Percentiles rank a stretch among this genome's conserved stretches.
Evolutionary conservation across 495 filamentous ascomycete genomes (phyloP).

Genomic region (Ramalina intermedia): DNA sequence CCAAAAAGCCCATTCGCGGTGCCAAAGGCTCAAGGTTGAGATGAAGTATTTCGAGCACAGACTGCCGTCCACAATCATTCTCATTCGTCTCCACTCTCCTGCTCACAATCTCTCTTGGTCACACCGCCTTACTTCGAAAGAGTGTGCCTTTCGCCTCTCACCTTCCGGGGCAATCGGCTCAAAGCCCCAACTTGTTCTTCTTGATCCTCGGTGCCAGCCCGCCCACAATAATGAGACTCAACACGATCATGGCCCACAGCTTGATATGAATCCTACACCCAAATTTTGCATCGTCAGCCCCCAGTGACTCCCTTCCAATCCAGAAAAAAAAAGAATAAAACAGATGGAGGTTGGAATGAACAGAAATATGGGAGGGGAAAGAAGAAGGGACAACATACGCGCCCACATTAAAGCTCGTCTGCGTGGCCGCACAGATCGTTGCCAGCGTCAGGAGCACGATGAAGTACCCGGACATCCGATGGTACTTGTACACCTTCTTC

Average conservation of each 20-base stretch:
- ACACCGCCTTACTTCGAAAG: background rate
- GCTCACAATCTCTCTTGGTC: background rate
- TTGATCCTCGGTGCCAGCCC: conserved; percentile 68
- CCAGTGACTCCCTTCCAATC: background rate
- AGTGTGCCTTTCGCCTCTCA: background rate
- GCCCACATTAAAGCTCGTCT: conserved; percentile 51
- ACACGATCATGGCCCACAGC: conserved; percentile 54
- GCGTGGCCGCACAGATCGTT: conserved; percentile 60
- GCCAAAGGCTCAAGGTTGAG: too few relatives aligned
- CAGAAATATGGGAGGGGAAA: background rate
- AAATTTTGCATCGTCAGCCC: background rate
- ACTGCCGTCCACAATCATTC: too few relatives aligned
- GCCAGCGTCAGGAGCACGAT: conserved; percentile 53
- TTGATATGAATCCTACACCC: conserved; percentile 40
- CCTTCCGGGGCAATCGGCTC: background rate
- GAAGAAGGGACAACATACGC: conserved; percentile 12
- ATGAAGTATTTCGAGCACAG: too few relatives aligned
- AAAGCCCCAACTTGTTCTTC: conserved; percentile 66
- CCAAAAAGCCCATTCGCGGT: too few relatives aligned
- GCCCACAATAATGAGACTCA: conserved; percentile 42
- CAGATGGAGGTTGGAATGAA: background rate
- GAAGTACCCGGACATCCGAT: conserved; percentile 65
- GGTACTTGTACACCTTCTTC: conserved; percentile 78
- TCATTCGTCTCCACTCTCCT: too few relatives aligned
- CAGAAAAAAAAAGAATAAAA: background rate